Conservation (phyloP, 2,329 filamentous ascomycete species). For the Sporothrix sp. region DNA sequence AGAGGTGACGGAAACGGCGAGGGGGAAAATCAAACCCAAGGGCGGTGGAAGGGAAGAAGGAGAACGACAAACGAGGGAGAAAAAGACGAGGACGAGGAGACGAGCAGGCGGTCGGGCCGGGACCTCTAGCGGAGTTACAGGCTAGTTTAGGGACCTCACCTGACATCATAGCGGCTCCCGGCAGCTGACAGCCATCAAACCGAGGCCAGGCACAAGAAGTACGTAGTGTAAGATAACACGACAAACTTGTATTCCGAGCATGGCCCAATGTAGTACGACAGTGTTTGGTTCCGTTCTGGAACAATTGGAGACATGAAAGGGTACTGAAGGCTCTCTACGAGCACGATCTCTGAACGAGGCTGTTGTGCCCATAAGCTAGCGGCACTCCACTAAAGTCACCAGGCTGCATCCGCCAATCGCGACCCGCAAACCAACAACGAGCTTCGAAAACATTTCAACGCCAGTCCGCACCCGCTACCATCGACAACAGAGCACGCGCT, state of each 20-base stretch:
- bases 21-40: not conserved
- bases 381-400: not conserved
- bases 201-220: too few relatives aligned
- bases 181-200: too few relatives aligned
- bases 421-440: not conserved
- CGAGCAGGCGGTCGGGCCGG: not conserved
- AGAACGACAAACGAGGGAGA: not conserved
- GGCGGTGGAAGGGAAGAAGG: not conserved
- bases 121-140: not conserved
- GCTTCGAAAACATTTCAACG: not conserved
- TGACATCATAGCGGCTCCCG: too few relatives aligned
- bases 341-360: not conserved
- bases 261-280: too few relatives aligned
- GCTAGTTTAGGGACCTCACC: too few relatives aligned
- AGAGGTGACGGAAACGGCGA: not conserved
- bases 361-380: not conserved
- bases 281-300: too few relatives aligned
- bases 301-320: too few relatives aligned
- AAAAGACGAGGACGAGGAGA: not conserved
- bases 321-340: not conserved
- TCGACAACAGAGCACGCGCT: too few relatives aligned
- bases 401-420: not conserved
- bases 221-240: too few relatives aligned
- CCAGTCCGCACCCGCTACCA: not conserved
- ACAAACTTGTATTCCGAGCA: too few relatives aligned